Base-by-base conservation (phyloP, 805 yeast genomes). In the Candida jianshihensis region DNA sequence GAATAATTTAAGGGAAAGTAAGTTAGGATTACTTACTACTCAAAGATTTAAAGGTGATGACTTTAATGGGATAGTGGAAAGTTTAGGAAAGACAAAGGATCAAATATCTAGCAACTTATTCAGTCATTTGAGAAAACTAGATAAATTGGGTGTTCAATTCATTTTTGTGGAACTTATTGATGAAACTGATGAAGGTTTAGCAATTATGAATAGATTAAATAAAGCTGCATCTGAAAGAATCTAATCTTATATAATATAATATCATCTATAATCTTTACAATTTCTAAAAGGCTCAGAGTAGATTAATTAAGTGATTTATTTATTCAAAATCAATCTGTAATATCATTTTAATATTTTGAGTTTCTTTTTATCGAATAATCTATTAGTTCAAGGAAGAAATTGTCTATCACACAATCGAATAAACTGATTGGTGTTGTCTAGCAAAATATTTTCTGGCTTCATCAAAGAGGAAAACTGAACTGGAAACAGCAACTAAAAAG, bases 171-270 rank as follows among this genome's bases (percentile, higher is more conserved):
- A 89, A 56, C 95, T 95, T 0, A 74, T 88, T 7, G 74, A 66
- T 19, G 88, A 83, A 44, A 61, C 66, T 1, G 71, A 81, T 36
- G 92, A 88, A 53, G 98, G 98, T 0, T 66, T 89, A 38, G 98
- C 98, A 0, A 81, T 92, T 26, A 90, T 92, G 96, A 92, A 92
- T 56, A 64, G 98, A 48, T 64, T 90, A 22, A 67, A 71, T 25
- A 89, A 89, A 56, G 97, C 97, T 4, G 94, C 97, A 0, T 60
- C 73, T 6, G 72, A 68, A 34, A 64, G 64, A 12, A 56, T 71
- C 19, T 49, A 42, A 43, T 19, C 13, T 14, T 6, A 20, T 19
- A 15, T 19, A 6, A 12, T 12, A 16, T 11, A 14, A 13, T 9
- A 29, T 17, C 16, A 26, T 20, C 10, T 7, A 20, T 20, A 7